Percentiles rank a stretch among this genome's conserved stretches.
These are phyloP conservation scores for Bifiguratus adelaidae DNA, from an alignment of 192 early-diverging fungal species.

Conservation along the genomic window DNA sequence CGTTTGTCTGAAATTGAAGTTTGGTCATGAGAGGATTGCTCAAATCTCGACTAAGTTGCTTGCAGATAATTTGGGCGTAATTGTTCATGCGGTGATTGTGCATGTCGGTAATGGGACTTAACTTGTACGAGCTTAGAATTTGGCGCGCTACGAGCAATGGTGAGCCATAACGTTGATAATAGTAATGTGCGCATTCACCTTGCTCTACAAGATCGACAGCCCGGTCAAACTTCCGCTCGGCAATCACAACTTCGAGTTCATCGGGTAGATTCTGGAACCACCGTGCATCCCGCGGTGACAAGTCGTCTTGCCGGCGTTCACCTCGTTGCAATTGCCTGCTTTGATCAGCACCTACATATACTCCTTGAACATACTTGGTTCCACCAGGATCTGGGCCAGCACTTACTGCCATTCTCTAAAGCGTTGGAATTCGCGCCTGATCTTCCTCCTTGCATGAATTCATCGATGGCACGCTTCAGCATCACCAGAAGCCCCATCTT, in stretches of 20 bases:
- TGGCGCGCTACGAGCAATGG: too few species aligned
- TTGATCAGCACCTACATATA: too few species aligned
- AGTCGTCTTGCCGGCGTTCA: too few species aligned
- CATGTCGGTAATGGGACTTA: neutral
- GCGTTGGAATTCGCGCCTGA: too few species aligned
- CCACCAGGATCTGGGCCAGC: too few species aligned
- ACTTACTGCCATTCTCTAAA: too few species aligned
- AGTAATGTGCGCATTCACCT: slow-evolving; percentile 20
- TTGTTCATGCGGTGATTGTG: slow-evolving; percentile 16
- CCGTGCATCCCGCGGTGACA: slow-evolving; percentile 24
- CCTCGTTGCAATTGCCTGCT: too few species aligned
- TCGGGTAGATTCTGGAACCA: slow-evolving; percentile 75
- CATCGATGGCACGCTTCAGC: slow-evolving; percentile 46
- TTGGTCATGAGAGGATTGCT: slow-evolving; percentile 75
- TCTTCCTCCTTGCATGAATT: slow-evolving; percentile 37
- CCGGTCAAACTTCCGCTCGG: slow-evolving; percentile 79
- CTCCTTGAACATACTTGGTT: too few species aligned
- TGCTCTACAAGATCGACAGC: slow-evolving; percentile 63
- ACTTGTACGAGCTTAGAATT: too few species aligned
- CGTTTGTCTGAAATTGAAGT: slow-evolving; percentile 65
- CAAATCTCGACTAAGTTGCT: slow-evolving; percentile 49
- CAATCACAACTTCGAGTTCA: slow-evolving; percentile 88
- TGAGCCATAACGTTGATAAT: neutral
- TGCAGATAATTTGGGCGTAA: slow-evolving; percentile 25
- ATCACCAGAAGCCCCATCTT: slow-evolving; percentile 51